phyloP scores from a whole-genome alignment of 495 filamentous ascomycete species.

The Hypomontagnella monticulosa region DNA sequence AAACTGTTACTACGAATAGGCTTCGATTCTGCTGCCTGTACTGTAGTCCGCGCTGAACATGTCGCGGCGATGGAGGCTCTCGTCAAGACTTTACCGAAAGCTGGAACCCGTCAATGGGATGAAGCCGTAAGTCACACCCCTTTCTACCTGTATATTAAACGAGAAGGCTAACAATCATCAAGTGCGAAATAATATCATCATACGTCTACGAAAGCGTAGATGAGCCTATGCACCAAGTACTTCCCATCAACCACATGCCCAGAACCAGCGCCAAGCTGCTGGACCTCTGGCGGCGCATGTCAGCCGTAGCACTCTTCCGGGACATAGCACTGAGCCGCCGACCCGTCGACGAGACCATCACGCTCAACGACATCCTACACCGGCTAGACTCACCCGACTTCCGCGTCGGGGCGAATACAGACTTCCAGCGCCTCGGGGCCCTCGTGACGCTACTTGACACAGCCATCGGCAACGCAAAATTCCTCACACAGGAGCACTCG shows the following conservation, averaged over 20 bases:
- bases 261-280: conserved; percentile 63
- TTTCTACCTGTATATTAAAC: conserved; percentile 22
- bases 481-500: conserved; percentile 32
- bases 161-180: conserved; percentile 16
- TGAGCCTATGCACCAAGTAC: conserved; percentile 64
- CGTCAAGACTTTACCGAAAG: conserved; percentile 26
- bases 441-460: conserved; percentile 74
- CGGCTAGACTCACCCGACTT: conserved; percentile 61
- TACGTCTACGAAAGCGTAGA: conserved; percentile 62
- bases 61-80: conserved; percentile 42
- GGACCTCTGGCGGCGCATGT: conserved; percentile 75
- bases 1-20: conserved; percentile 67
- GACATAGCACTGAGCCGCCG: conserved; percentile 58
- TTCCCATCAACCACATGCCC: conserved; percentile 68
- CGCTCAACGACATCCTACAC: conserved; percentile 60
- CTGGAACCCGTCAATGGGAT: conserved; percentile 34
- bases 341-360: conserved; percentile 55
- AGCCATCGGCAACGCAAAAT: conserved; percentile 70
- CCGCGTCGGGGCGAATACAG: conserved; percentile 55
- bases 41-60: conserved; percentile 50
- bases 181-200: conserved; percentile 65
- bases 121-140: conserved; percentile 39
- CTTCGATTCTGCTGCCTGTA: conserved; percentile 64
- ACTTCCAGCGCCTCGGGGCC: conserved; percentile 73
- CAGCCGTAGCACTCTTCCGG: conserved; percentile 72